phyloP scores from a whole-genome alignment of 495 filamentous ascomycete genomes.

The Talaromyces ruber region DNA sequence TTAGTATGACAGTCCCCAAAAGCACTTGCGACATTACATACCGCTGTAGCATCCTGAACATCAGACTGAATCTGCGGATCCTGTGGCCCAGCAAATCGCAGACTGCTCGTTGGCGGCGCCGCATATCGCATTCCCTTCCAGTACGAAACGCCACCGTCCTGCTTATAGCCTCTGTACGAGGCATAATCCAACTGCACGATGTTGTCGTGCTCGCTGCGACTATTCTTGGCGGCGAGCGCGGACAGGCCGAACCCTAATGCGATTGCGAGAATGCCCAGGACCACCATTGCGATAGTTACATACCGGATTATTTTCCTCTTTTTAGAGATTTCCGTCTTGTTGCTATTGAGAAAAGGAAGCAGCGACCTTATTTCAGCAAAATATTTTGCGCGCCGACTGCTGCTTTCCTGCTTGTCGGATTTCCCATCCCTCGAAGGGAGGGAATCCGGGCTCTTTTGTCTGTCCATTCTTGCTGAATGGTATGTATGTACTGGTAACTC shows the following conservation, averaged over 20 bases:
- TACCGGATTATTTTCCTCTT: neutral
- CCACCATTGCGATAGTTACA: neutral
- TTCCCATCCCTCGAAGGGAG: neutral
- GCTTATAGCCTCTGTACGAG: slow-evolving; percentile 3
- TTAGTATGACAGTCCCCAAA: neutral
- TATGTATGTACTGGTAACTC: neutral
- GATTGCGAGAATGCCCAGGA: neutral
- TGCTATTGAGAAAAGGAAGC: neutral
- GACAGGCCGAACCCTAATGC: neutral
- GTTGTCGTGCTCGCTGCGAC: neutral
- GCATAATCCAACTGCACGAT: slow-evolving; percentile 1
- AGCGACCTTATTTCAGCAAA: neutral
- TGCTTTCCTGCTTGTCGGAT: neutral
- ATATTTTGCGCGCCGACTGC: neutral
- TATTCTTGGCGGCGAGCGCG: neutral
- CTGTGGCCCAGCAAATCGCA: slow-evolving; percentile 52
- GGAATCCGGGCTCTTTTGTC: neutral
- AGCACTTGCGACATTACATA: slow-evolving; percentile 14
- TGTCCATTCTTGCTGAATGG: neutral
- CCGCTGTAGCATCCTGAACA: slow-evolving; percentile 36
- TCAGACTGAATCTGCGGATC: slow-evolving; percentile 35
- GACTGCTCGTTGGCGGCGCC: slow-evolving; percentile 44
- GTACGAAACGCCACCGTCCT: slow-evolving; percentile 41
- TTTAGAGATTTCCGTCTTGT: neutral
- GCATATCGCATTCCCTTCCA: slow-evolving; percentile 64